Base-by-base conservation (phyloP, 768 basidiomycete genomes). In the Rhodotorula toruloides region DNA sequence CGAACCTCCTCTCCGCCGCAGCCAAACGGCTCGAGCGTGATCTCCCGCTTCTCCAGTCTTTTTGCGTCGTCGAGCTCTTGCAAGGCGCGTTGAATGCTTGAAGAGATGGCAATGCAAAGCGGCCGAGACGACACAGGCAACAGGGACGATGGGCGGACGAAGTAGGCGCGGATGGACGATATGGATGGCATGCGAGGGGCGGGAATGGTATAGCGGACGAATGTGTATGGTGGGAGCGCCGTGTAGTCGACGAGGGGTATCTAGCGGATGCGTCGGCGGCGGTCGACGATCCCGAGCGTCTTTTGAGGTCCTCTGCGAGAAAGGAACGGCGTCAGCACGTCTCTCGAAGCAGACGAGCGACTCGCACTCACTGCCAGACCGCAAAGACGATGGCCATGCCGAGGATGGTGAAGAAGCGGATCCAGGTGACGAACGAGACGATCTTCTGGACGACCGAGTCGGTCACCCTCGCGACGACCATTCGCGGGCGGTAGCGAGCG, bases 401-500 rank as follows among this genome's bases (percentile, higher is more conserved):
- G 14, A 72, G 57, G 3, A 72, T 48, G 40, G 63, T n/a, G 37
- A 62, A 43, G 60, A 72, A 62, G 16, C 60, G 49, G 4, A 67
- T 6, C 63, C 63, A 72, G 11, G 60, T 57, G 31, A 72, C 16
- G 5, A 68, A 17, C 13, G 40, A 46, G 39, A 65, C 42, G 31
- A 60, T 22, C 14, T 72, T 66, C 10, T 49, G 22, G 1, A 62
- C 11, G 22, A 63, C 70, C 37, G 48, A 43, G 47, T 72, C 63
- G 27, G 21, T 40, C 50, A 47, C 54, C 66, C 63, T 65, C 25
- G 46, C 40, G 7, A 48, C 42, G 25, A 72, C 39, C 66, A 72
- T 67, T 31, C 44, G 40, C 34, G 66, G 70, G 34, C 54, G 58
- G 57, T 72, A 72, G 16, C 70, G 46, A 29, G 70, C 66, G 1